Percentiles rank a stretch among this genome's conserved stretches.
Evolutionary conservation across 768 basidiomycete species (phyloP).

Genomic region (Kwoniella newhampshirensis): DNA sequence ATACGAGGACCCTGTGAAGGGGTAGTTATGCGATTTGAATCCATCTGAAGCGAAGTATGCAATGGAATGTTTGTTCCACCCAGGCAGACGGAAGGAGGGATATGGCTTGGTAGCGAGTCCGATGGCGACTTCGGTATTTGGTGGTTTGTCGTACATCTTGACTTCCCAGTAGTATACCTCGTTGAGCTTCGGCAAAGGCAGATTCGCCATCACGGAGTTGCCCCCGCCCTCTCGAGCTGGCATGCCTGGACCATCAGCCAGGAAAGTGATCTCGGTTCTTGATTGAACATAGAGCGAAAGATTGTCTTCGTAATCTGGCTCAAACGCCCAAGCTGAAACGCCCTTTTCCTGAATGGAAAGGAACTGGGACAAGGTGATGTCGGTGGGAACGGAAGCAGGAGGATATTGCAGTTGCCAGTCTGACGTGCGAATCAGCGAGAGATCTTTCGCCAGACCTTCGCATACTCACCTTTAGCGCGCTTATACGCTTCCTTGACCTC

Average conservation of each 20-base stretch:
- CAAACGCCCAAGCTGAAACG: constrained; percentile 98
- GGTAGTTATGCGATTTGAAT: constrained; percentile 95
- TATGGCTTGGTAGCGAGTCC: constrained; percentile 97
- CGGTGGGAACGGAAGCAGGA: constrained; percentile 93
- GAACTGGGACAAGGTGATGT: constrained; percentile 97
- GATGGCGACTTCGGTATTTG: constrained; percentile 80
- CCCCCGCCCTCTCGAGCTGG: constrained; percentile 85
- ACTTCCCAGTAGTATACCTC: constrained; percentile 99
- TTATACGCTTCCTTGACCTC: constrained; percentile 67
- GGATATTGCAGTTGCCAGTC: constrained; percentile 69
- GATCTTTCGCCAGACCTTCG: not conserved
- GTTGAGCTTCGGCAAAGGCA: constrained; percentile 94
- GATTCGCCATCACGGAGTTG: constrained; percentile 92
- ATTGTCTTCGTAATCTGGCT: constrained; percentile 95
- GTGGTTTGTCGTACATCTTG: constrained; percentile 96
- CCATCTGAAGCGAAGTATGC: constrained; percentile 89
- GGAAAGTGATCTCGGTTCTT: constrained; percentile 95
- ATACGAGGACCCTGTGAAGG: constrained; percentile 80
- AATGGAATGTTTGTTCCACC: constrained; percentile 78
- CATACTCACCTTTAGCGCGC: constrained; percentile 79
- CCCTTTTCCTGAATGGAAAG: constrained; percentile 99
- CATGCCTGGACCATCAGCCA: constrained; percentile 59
- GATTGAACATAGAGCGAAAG: constrained; percentile 89
- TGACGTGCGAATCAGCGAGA: constrained; percentile 22
- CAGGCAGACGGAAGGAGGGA: constrained; percentile 88